Evolutionary conservation across 257 asterid genomes (phyloP).

Genomic region (Cordia subcordata): DNA sequence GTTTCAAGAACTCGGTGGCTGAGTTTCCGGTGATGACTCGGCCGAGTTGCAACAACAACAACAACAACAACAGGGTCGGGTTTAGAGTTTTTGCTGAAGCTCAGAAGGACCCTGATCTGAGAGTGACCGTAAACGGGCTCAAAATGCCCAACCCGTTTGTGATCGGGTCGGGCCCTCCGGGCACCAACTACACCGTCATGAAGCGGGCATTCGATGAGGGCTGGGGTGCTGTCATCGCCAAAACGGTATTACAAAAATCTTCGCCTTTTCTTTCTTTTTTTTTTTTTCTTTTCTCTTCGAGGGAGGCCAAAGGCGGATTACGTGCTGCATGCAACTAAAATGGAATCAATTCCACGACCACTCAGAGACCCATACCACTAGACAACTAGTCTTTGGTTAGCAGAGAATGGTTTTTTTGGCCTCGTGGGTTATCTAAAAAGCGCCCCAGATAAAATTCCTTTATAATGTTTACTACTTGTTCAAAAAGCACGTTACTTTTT

Average conservation of each 20-base stretch:
- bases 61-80: conserved; percentile 32
- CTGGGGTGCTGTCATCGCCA: conserved; percentile 98
- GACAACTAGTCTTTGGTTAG: no score
- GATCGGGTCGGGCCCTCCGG: conserved; percentile 98
- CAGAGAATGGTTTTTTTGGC: no score
- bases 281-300: no score
- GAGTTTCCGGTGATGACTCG: conserved; percentile 30
- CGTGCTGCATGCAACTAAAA: no score
- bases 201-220: conserved; percentile 95
- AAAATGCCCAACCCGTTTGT: conserved; percentile 96
- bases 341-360: no score
- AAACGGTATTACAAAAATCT: conserved; percentile 48
- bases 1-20: conserved; percentile 18
- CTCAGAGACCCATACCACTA: no score
- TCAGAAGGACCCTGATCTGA: conserved; percentile 74
- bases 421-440: no score
- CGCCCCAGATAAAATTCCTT: no score
- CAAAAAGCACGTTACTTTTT: no score
- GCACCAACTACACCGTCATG: conserved; percentile 92
- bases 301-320: no score
- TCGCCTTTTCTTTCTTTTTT: background rate
- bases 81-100: conserved; percentile 42
- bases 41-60: conserved; percentile 8
- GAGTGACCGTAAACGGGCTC: conserved; percentile 85
- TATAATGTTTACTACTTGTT: no score